Evolutionary conservation across 257 asterid genomes (phyloP).

Genomic region (Fraxinus quadrangulata): DNA sequence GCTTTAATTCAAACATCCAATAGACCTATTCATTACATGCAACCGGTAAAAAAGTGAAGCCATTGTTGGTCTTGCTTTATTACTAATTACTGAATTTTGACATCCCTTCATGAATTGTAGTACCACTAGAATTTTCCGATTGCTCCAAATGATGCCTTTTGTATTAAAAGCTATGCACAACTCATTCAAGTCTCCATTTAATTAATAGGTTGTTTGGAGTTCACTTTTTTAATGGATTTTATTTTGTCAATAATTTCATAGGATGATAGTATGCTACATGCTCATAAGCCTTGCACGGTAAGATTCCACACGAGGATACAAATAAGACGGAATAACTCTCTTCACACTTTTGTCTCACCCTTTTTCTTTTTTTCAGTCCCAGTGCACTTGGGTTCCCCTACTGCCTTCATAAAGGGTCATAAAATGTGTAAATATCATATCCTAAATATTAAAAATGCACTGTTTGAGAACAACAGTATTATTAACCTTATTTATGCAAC

Average conservation of each 20-base stretch:
- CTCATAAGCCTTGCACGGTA: neutral
- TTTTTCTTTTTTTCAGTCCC: neutral
- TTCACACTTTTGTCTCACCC: neutral
- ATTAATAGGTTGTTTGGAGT: neutral
- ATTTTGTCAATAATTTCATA: neutral
- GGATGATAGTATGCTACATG: neutral
- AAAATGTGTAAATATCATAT: neutral
- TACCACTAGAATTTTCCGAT: neutral
- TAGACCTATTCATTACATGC: neutral
- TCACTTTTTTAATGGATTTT: neutral
- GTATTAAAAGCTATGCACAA: neutral
- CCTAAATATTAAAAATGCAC: neutral
- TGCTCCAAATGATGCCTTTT: neutral
- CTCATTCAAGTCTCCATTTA: neutral
- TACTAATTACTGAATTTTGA: neutral
- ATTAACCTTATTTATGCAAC: neutral
- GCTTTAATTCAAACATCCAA: neutral
- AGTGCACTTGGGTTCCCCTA: neutral
- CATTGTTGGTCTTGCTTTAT: neutral
- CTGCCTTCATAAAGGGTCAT: neutral
- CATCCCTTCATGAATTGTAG: neutral
- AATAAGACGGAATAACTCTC: neutral
- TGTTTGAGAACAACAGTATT: neutral
- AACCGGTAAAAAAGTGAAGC: neutral
- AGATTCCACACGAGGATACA: neutral